Evolutionary conservation across 1,139 yeast species (phyloP).

Genomic region (Suhomyces panamericanus): DNA sequence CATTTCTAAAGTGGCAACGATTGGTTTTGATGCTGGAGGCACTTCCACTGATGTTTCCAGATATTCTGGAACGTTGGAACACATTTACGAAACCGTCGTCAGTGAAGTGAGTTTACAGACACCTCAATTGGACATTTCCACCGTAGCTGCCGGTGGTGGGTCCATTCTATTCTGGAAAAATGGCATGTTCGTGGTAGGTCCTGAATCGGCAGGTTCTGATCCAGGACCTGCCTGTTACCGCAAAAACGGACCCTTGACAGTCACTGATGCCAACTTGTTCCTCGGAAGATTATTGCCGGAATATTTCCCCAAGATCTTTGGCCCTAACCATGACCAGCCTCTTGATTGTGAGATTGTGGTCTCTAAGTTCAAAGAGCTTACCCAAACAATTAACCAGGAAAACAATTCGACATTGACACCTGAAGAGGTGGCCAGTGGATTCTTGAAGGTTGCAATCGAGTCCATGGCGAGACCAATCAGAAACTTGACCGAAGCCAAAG

Average conservation of each 20-base stretch:
- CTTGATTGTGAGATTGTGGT: constrained; percentile 36
- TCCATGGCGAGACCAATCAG: constrained; percentile 50
- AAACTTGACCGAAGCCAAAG: constrained; percentile 47
- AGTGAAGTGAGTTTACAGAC: constrained; percentile 46
- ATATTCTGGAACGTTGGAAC: constrained; percentile 40
- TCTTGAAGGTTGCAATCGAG: constrained; percentile 47
- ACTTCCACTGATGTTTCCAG: constrained; percentile 51
- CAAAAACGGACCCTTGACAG: constrained; percentile 49
- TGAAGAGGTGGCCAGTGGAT: constrained; percentile 46
- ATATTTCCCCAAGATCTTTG: constrained; percentile 45
- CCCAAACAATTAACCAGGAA: constrained; percentile 35
- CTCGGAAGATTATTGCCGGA: constrained; percentile 44
- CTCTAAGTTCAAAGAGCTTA: constrained; percentile 32
- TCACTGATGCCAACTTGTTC: constrained; percentile 47
- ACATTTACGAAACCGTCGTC: constrained; percentile 46
- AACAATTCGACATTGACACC: constrained; percentile 27
- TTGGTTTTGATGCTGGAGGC: constrained; percentile 52
- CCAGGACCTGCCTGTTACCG: constrained; percentile 51
- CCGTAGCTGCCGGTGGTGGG: constrained; percentile 53
- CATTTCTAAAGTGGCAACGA: constrained; percentile 33
- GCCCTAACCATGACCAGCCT: constrained; percentile 42
- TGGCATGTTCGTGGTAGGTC: constrained; percentile 50
- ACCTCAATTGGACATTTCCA: constrained; percentile 48
- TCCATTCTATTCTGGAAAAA: constrained; percentile 47
- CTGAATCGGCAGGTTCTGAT: constrained; percentile 49